Conservation (phyloP, 2,329 filamentous ascomycete species). For the Alternaria ethzedia region DNA sequence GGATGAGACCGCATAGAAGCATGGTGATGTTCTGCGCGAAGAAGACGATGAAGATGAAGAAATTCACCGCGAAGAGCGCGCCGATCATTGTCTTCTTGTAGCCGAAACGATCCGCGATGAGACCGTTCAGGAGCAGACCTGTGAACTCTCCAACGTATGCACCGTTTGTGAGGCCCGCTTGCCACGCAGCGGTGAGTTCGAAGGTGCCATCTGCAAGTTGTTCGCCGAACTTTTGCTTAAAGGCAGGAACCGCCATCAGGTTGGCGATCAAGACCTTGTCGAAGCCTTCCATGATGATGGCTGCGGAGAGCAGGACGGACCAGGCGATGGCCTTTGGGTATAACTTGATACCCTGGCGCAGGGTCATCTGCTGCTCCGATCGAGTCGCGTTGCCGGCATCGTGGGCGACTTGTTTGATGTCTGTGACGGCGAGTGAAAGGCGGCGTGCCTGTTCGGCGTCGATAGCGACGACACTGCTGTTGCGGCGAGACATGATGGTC, state of each 20-base stretch:
- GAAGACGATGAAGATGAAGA: slow-evolving; percentile 47
- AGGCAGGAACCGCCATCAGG: slow-evolving; percentile 64
- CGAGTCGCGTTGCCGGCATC: slow-evolving; percentile 49
- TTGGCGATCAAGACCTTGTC: slow-evolving; percentile 82
- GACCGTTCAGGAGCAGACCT: slow-evolving; percentile 55
- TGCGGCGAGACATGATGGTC: slow-evolving; percentile 39
- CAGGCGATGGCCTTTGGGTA: slow-evolving; percentile 88
- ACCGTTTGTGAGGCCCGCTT: slow-evolving; percentile 55
- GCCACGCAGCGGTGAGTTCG: slow-evolving; percentile 55
- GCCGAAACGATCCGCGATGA: slow-evolving; percentile 53
- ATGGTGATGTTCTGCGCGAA: slow-evolving; percentile 57
- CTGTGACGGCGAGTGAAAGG: slow-evolving; percentile 36
- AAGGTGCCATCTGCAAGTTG: slow-evolving; percentile 47
- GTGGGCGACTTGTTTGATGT: slow-evolving; percentile 34
- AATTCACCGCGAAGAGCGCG: slow-evolving; percentile 36
- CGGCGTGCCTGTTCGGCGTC: slow-evolving; percentile 40
- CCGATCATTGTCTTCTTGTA: slow-evolving; percentile 49
- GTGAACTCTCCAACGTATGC: slow-evolving; percentile 54
- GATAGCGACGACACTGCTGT: slow-evolving; percentile 40
- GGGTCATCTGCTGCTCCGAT: slow-evolving; percentile 56
- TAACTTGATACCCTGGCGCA: slow-evolving; percentile 75
- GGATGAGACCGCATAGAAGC: slow-evolving; percentile 65
- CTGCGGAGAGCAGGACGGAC: slow-evolving; percentile 83
- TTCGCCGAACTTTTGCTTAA: slow-evolving; percentile 53
- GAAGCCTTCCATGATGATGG: slow-evolving; percentile 91